Evolutionary conservation across 2,329 filamentous ascomycete genomes (phyloP).

Genomic region (Rutstroemia sp.): DNA sequence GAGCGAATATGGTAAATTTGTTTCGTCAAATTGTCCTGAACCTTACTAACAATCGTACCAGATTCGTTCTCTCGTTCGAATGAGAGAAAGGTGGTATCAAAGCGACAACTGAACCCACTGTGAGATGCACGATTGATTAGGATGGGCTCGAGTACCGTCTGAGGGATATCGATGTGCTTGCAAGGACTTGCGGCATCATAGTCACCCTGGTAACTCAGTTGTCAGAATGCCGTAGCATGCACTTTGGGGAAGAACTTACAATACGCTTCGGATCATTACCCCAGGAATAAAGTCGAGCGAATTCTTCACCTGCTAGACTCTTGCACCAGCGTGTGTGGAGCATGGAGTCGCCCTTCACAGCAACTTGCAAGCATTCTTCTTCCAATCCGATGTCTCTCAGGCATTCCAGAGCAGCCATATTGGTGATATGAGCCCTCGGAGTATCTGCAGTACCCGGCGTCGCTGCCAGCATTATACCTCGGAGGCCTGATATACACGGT

Average conservation of each 20-base stretch:
- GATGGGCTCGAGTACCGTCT: constrained; percentile 42
- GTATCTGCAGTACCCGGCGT: constrained; percentile 45
- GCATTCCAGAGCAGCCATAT: constrained; percentile 48
- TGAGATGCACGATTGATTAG: constrained; percentile 35
- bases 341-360: constrained; percentile 36
- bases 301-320: constrained; percentile 46
- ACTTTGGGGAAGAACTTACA: constrained; percentile 24
- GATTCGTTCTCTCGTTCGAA: constrained; percentile 21
- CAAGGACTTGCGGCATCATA: constrained; percentile 38
- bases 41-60: constrained; percentile 26
- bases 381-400: constrained; percentile 45
- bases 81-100: constrained; percentile 34
- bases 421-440: constrained; percentile 54
- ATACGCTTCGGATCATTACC: constrained; percentile 39
- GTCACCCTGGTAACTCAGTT: constrained; percentile 31
- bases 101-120: constrained; percentile 36
- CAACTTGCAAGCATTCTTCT: constrained; percentile 31
- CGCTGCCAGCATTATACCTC: constrained; percentile 45
- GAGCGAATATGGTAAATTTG: constrained; percentile 39
- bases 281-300: constrained; percentile 43
- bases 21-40: constrained; percentile 33
- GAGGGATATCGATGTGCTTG: constrained; percentile 36
- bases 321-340: constrained; percentile 45
- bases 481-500: constrained; percentile 32
- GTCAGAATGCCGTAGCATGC: not conserved